Evolutionary conservation across 73 alveolate species (phyloP), one percentile per base, ranked within the genome.

Genomic region (Paramecium octaurelia): DNA sequence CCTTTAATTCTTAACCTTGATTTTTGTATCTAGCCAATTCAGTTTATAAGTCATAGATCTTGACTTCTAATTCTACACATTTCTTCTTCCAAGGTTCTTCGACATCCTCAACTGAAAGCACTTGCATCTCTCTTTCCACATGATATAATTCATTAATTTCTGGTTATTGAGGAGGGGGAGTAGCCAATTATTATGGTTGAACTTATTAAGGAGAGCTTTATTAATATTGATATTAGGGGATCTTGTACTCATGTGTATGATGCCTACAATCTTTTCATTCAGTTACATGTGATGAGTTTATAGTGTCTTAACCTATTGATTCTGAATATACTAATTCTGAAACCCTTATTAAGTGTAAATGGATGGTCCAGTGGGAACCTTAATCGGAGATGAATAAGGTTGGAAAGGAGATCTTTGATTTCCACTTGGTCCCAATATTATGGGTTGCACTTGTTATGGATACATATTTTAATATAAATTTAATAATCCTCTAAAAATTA

Each of bases 51-150:
- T 80, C 91, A 48, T 11, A 80, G 1, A 80, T 80, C 31, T 23
- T 44, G 2, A 80, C 18, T 46, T 80, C 91, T 12, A 80, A 35
- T 46, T 80, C 46, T 3, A 80, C 91, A 80, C 91, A 80, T 42
- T 80, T 80, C 57, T 40, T 42, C 44, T 80, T 80, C 91, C 91
- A 80, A 7, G 91, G 91, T 24, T 40, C 91, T 46, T 80, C 91
- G 0, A 80, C 91, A 18, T 80, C 91, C 12, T 80, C 91, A 18
- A 80, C 73, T 8, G 91, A 80, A 8, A 80, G 75, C 7, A 80
- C 91, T 80, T 80, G 21, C 50, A 80, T 8, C 46, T 80, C 91
- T 48, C 91, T 80, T 48, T 80, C 91, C 10, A 80, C 91, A 80
- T 80, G 91, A 80, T 80, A 80, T 9, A 80, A 20, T 23, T 80